phyloP scores from a whole-genome alignment of 2,329 filamentous ascomycete species.

The Fusarium praegraminearum region DNA sequence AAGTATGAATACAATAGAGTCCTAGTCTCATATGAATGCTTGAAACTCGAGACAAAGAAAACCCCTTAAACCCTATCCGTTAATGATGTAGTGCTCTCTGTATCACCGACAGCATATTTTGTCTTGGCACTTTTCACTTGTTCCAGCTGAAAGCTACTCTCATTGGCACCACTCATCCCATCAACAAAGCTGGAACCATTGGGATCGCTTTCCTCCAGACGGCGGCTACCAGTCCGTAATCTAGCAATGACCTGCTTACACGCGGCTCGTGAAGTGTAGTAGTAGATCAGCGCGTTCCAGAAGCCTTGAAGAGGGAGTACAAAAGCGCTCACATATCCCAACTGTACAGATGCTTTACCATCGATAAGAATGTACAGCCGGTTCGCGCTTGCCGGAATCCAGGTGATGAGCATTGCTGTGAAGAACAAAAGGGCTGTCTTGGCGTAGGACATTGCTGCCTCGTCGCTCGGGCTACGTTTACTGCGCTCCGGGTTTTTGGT shows the following conservation, averaged over 20 bases:
- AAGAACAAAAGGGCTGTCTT: conserved; percentile 15
- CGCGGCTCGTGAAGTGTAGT: conserved; percentile 15
- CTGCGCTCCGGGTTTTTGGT: not conserved
- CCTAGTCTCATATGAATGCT: not conserved
- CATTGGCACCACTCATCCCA: not conserved
- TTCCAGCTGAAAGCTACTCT: not conserved
- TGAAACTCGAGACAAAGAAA: not conserved
- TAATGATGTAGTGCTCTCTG: conserved; percentile 1
- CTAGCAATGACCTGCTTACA: conserved; percentile 11
- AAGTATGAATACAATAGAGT: not conserved
- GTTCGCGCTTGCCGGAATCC: conserved; percentile 19
- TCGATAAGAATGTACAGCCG: conserved; percentile 15
- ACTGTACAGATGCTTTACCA: not conserved
- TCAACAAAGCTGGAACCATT: conserved; percentile 19
- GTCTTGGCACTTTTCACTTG: not conserved
- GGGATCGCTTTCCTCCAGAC: conserved; percentile 7
- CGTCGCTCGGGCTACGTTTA: conserved; percentile 2
- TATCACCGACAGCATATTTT: not conserved
- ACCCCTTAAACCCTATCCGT: not conserved
- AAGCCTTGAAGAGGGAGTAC: conserved; percentile 8
- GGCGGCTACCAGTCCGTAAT: not conserved
- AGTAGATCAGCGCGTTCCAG: conserved; percentile 24
- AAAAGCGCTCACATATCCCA: conserved; percentile 14
- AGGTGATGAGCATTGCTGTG: conserved; percentile 14
- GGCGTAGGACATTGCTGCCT: conserved; percentile 16